Evolutionary conservation across 768 basidiomycete genomes (phyloP), one percentile per base, ranked within the genome.

Genomic region (Lentinula lateritia): DNA sequence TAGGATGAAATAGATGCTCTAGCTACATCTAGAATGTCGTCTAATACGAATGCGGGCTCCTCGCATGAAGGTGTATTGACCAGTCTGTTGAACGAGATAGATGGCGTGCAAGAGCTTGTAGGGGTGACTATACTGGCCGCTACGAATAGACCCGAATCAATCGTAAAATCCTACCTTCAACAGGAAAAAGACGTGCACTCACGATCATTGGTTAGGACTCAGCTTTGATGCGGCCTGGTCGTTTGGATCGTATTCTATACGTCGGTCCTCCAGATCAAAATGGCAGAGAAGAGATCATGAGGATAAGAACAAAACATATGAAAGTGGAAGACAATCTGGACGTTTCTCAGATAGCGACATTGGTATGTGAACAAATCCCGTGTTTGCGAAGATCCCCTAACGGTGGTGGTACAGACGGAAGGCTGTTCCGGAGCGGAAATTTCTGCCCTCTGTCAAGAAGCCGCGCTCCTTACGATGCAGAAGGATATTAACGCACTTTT

Each of bases 1-100:
- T 67, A 98, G 96, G 97, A 99, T 70, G 97, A 99, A 72, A 92
- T 99, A 57, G 97, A 99, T 69, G 95, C 95, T 0, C 81, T 99
- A 1, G 95, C 92, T 2, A 85, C 86, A 0, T 87, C 93, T 0
- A 84, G 97, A 36, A 78, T 80, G 0, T 81, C 83, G 2, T 83
- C 85, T 50, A 83, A 85, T 15, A 74, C 76, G 2, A 86, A 86
- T 45, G 72, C 76, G 5, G 73, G 77, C 1, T 80, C 83, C 0
- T 80, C 86, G 0, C 90, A 94, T 66, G 90, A 93, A 66, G 95
- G 97, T 7, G 93, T 98, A 12, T 80, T 99, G 7, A 95, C 95
- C 1, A 96, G 88, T 63, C 78, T 99, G 12, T 72, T 99, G 60
- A 98, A 96, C 69, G 97, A 99, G 71, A 98, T 98, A 94, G 97